Evolutionary conservation across 2,329 filamentous ascomycete species (phyloP).

Genomic region (Fusarium stilboides): DNA sequence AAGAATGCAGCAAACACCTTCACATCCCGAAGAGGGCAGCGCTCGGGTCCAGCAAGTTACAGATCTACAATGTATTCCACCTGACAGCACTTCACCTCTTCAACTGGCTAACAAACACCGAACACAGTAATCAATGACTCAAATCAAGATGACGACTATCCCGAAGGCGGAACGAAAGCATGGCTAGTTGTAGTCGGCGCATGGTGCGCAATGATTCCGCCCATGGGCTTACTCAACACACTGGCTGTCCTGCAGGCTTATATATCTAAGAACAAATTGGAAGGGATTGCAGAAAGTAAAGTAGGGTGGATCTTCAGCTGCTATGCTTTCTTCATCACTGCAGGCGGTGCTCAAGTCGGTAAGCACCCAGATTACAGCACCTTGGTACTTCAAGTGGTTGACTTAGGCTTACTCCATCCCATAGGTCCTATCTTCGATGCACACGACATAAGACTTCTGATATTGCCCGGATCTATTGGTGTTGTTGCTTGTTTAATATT

Average conservation of each 20-base stretch:
- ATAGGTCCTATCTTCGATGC: slow-evolving; percentile 75
- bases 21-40: background rate
- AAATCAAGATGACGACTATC: slow-evolving; percentile 2
- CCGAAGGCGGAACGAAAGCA: slow-evolving; percentile 57
- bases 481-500: slow-evolving; percentile 70
- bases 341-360: slow-evolving; percentile 27
- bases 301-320: slow-evolving; percentile 28
- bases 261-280: slow-evolving; percentile 54
- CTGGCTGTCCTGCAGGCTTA: slow-evolving; percentile 78
- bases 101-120: background rate
- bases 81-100: background rate
- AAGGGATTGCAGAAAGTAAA: background rate
- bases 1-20: background rate
- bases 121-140: background rate
- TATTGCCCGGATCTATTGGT: slow-evolving; percentile 71
- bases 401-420: no score
- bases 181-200: slow-evolving; percentile 81
- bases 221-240: slow-evolving; percentile 77
- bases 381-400: no score
- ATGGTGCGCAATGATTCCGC: slow-evolving; percentile 75
- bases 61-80: background rate
- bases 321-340: slow-evolving; percentile 31
- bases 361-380: background rate
- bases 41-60: background rate
- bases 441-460: slow-evolving; percentile 72